These are phyloP conservation scores for Diplodia scrobiculata DNA, from an alignment of 2,329 filamentous ascomycete genomes.

Conservation along the genomic window DNA sequence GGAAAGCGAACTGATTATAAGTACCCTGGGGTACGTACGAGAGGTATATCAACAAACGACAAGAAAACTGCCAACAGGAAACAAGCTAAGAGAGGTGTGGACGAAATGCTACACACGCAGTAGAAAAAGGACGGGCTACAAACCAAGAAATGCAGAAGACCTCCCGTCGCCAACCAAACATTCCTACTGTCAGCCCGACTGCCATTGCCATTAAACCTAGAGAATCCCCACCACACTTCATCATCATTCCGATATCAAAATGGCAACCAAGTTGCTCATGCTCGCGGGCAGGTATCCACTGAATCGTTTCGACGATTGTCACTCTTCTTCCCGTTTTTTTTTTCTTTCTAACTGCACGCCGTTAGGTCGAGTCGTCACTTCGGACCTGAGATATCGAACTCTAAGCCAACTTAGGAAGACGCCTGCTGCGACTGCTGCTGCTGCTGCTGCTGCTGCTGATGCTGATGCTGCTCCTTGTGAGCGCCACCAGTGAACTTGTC, in stretches of 20 bases:
- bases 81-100: neutral
- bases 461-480: conserved; percentile 16
- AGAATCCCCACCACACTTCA: neutral
- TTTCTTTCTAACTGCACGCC: neutral
- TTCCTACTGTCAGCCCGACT: neutral
- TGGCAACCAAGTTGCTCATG: conserved; percentile 1
- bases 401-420: neutral
- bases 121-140: conserved; percentile 15
- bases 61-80: neutral
- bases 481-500: conserved; percentile 46
- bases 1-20: conserved; percentile 7
- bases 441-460: neutral
- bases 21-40: conserved; percentile 21
- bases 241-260: conserved; percentile 3
- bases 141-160: conserved; percentile 26
- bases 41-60: conserved; percentile 23
- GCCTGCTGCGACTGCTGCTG: neutral
- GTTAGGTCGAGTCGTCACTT: neutral
- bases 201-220: conserved; percentile 15
- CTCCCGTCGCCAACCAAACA: conserved; percentile 15
- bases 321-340: neutral
- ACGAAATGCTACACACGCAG: conserved; percentile 19
- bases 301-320: conserved; percentile 25
- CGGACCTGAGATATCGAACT: neutral
- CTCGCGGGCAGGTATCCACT: neutral